phyloP scores from a whole-genome alignment of 2,329 filamentous ascomycete genomes.

The Cyclaneusma minus region DNA sequence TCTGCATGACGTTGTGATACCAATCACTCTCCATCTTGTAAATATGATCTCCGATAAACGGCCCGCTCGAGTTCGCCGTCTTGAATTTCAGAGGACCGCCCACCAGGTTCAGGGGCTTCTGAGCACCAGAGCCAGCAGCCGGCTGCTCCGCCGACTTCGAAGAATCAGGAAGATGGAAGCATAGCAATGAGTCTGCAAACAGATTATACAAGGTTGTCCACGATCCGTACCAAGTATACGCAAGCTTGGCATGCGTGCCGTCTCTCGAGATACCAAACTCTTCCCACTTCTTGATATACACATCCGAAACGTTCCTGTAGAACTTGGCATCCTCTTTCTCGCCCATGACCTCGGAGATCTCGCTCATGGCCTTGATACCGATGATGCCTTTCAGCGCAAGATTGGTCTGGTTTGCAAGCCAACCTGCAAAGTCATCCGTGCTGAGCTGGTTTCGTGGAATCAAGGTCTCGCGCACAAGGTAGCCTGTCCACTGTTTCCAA shows the following conservation, averaged over 20 bases:
- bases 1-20: slow-evolving; percentile 67
- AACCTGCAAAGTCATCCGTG: slow-evolving; percentile 57
- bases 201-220: slow-evolving; percentile 63
- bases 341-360: slow-evolving; percentile 42
- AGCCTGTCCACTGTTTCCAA: slow-evolving; percentile 57
- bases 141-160: slow-evolving; percentile 10
- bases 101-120: slow-evolving; percentile 17
- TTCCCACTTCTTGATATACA: slow-evolving; percentile 47
- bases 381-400: slow-evolving; percentile 65
- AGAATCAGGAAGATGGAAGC: slow-evolving; percentile 45
- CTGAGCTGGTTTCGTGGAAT: slow-evolving; percentile 52
- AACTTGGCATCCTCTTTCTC: slow-evolving; percentile 38
- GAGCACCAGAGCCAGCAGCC: slow-evolving; percentile 4
- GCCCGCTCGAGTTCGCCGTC: slow-evolving; percentile 16
- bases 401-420: slow-evolving; percentile 54
- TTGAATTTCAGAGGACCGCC: slow-evolving; percentile 6
- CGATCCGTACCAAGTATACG: slow-evolving; percentile 59
- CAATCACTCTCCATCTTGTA: slow-evolving; percentile 69
- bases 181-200: slow-evolving; percentile 58
- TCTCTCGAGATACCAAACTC: slow-evolving; percentile 46
- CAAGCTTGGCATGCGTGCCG: slow-evolving; percentile 50
- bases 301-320: slow-evolving; percentile 44
- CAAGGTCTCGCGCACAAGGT: slow-evolving; percentile 47
- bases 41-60: slow-evolving; percentile 59
- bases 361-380: slow-evolving; percentile 63